Base-by-base conservation (phyloP, 805 yeast genomes). In the Candida orba region DNA sequence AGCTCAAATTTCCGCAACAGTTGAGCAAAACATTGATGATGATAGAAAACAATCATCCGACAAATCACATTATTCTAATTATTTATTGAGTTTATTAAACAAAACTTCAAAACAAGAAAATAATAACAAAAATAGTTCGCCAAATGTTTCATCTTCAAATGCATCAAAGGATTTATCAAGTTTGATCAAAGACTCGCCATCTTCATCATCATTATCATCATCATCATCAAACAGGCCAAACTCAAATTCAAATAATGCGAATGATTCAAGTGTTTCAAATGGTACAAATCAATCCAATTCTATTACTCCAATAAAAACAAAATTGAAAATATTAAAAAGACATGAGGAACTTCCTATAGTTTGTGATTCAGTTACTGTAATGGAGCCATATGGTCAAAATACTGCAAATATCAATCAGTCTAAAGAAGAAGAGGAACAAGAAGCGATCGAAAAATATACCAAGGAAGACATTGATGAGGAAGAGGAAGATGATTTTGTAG, bases 321-420 rank as follows among this genome's bases (percentile, higher is more conserved):
- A 56, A 43, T 24, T 53, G 17, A 56, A 49, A 34, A 44, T 57
- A 13, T 29, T 56, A 41, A 57, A 55, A 44, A 49, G 56, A 39
- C 44, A 48, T 17, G 52, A 48, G 36, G 34, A 32, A 24, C 2
- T 39, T 20, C 35, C 40, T 12, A 6, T 27, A n/a, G 7, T 27
- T 9, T 14, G 22, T 22, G 18, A 23, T 9, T 22, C 17, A 12
- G 13, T 14, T 34, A 27, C 17, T 31, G 12, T 23, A 23, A 14
- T 10, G 15, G 18, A 27, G 13, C 29, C 8, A 27, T 27, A 9
- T 27, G 14, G 29, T 10, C 6, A 27, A 10, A 5, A 1, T 10
- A 27, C 9, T 10, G 9, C 8, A 8, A 6, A 22, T 18, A n/a
- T 18, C 8, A 14, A 31, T 5, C 13, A 27, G 9, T 12, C 9